Evolutionary conservation across 2,329 filamentous ascomycete genomes (phyloP).

Genomic region (Bipolaris oryzae): DNA sequence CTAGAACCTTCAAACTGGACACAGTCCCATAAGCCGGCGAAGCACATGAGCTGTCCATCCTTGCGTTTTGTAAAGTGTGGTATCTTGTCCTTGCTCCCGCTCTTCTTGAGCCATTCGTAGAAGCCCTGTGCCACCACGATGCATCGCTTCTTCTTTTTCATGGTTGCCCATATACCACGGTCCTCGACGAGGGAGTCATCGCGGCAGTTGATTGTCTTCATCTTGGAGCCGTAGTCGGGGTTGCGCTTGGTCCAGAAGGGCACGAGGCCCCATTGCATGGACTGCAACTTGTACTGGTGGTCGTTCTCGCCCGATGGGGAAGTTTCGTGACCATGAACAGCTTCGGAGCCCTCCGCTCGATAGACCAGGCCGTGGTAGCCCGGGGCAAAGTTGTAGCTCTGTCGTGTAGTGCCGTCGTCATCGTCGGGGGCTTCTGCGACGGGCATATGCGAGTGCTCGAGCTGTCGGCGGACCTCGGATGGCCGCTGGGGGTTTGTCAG

Average conservation of each 20-base stretch:
- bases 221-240: constrained; percentile 75
- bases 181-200: constrained; percentile 80
- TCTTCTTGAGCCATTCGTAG: constrained; percentile 92
- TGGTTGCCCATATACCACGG: constrained; percentile 86
- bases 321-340: constrained; percentile 51
- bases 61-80: constrained; percentile 83
- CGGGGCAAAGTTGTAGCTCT: constrained; percentile 92
- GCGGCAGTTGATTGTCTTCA: constrained; percentile 94
- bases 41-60: constrained; percentile 83
- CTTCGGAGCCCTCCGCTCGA: constrained; percentile 71
- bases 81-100: constrained; percentile 75
- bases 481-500: constrained; percentile 64
- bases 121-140: constrained; percentile 90
- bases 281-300: constrained; percentile 78
- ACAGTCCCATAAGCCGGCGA: constrained; percentile 92
- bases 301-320: constrained; percentile 26
- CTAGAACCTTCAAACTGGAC: constrained; percentile 75
- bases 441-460: constrained; percentile 76
- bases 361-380: constrained; percentile 86
- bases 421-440: constrained; percentile 72
- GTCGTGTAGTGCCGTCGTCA: constrained; percentile 68
- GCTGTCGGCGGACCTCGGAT: constrained; percentile 73
- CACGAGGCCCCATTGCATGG: constrained; percentile 95
- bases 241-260: constrained; percentile 91
- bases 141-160: constrained; percentile 90